phyloP scores from a whole-genome alignment of 768 basidiomycete species.

The Lactarius vividus region DNA sequence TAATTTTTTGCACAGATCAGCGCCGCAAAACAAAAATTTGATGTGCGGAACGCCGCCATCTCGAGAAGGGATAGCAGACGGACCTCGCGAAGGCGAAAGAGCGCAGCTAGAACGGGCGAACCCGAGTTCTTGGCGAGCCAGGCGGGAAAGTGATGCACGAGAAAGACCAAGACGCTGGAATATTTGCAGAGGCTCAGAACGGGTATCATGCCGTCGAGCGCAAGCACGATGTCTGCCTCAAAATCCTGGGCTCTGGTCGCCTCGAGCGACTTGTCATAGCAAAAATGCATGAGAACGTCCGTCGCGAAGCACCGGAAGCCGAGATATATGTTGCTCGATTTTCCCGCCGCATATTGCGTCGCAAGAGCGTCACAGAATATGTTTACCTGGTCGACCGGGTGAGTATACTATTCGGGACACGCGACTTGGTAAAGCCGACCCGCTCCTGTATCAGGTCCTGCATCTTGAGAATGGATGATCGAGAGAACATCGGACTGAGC shows the following conservation, averaged over 20 bases:
- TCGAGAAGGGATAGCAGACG: slow-evolving; percentile 6
- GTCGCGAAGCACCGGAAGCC: slow-evolving; percentile 41
- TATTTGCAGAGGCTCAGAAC: slow-evolving; percentile 16
- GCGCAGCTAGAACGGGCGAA: slow-evolving; percentile 5
- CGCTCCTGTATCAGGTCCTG: slow-evolving; percentile 39
- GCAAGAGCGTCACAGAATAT: slow-evolving; percentile 7
- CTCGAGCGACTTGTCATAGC: slow-evolving; percentile 37
- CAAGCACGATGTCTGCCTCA: slow-evolving; percentile 33
- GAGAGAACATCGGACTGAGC: slow-evolving; percentile 42
- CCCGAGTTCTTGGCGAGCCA: slow-evolving; percentile 14
- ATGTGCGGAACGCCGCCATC: not conserved
- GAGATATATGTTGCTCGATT: slow-evolving; percentile 35
- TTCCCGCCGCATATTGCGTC: slow-evolving; percentile 34
- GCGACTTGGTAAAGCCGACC: slow-evolving; percentile 25
- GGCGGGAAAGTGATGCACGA: slow-evolving; percentile 9
- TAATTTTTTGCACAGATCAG: slow-evolving; percentile 1
- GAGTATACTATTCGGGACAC: not conserved
- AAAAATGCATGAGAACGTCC: slow-evolving; percentile 43
- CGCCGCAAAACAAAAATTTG: not conserved
- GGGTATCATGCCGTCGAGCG: slow-evolving; percentile 23
- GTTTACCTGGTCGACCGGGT: slow-evolving; percentile 1
- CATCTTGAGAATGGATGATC: slow-evolving; percentile 40
- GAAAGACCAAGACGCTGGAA: not conserved
- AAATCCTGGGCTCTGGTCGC: slow-evolving; percentile 36
- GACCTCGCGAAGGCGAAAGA: slow-evolving; percentile 17